Evolutionary conservation across 768 basidiomycete genomes (phyloP), one percentile per base, ranked within the genome.

Genomic region (Tricholoma matsutake): DNA sequence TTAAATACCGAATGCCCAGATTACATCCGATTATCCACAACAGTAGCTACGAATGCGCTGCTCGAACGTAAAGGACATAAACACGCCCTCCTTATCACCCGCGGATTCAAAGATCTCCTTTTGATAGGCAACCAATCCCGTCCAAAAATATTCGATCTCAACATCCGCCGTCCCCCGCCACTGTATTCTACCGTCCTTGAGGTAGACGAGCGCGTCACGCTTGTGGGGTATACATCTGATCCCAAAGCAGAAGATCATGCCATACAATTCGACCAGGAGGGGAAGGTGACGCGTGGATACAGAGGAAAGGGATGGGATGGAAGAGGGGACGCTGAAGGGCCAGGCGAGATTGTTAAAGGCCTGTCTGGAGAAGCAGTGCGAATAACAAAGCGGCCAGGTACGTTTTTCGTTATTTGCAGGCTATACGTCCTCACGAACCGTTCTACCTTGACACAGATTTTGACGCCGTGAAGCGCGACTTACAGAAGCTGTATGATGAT

Each of bases 101-200:
- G 86, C 62, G 94, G 94, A 0, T 96, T 96, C 81, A 86, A 86
- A 70, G 96, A 97, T 72, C 86, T 98, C 9, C 82, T 98, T 6
- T 81, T 91, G 32, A 98, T 98, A 61, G 94, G 94, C 8, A 97
- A 97, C 72, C 96, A 98, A 72, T 89, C 94, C 16, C 89, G 96
- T 20, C 96, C 96, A 1, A 86, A 85, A 67, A 97, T 98, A 66
- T 98, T 98, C 67, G 96, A 97, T 72, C 81, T 98, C 25, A 91
- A 96, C 67, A 96, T 98, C 71, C 84, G 87, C 25, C 85, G 92
- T 9, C 81, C 89, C 0, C 66, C 81, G 0, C 89, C 92, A 3
- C 77, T 98, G 5, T 98, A 96, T 72, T 84, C 86, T 0, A 76
- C 78, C 3, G 91, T 94, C 3, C 68, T 93, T 9, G 91, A 88